phyloP scores from a whole-genome alignment of 2,329 filamentous ascomycete species.

The Hypomyces rosellus region DNA sequence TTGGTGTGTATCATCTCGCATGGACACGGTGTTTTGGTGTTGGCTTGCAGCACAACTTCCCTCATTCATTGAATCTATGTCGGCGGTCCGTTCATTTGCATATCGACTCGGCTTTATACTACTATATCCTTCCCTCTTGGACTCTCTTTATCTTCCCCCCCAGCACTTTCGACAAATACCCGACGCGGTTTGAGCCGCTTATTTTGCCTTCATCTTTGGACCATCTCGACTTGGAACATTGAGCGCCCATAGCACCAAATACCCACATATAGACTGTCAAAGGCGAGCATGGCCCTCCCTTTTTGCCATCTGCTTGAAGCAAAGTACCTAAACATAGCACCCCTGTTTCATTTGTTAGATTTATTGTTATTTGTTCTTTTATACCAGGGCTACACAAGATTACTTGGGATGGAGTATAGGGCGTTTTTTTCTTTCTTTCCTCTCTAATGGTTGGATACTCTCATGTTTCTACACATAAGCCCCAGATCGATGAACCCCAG shows the following conservation, averaged over 20 bases:
- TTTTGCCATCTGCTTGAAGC: conserved; percentile 24
- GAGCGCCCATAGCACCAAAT: conserved; percentile 28
- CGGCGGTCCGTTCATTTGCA: conserved; percentile 16
- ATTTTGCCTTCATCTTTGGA: conserved; percentile 11
- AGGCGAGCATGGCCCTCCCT: conserved; percentile 21
- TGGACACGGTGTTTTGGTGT: conserved; percentile 16
- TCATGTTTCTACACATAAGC: background rate
- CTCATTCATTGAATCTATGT: conserved; percentile 15
- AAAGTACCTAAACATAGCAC: conserved; percentile 20
- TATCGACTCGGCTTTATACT: conserved; percentile 21
- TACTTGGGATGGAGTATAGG: conserved; percentile 19
- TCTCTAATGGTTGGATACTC: conserved; percentile 9
- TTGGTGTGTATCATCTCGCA: conserved; percentile 13
- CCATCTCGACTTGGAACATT: conserved; percentile 5
- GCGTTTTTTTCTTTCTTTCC: conserved; percentile 14
- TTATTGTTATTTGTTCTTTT: conserved; percentile 14
- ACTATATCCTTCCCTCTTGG: conserved; percentile 17
- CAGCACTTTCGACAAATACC: conserved; percentile 22
- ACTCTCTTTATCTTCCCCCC: conserved; percentile 18
- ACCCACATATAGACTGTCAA: conserved; percentile 32
- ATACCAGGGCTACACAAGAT: conserved; percentile 7
- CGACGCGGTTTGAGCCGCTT: conserved; percentile 18
- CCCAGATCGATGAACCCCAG: background rate
- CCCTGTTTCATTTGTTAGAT: conserved; percentile 24
- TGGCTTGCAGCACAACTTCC: conserved; percentile 13